These are phyloP conservation scores for Breynia disticha DNA, from an alignment of 441 rosid genomes.

Conservation along the genomic window DNA sequence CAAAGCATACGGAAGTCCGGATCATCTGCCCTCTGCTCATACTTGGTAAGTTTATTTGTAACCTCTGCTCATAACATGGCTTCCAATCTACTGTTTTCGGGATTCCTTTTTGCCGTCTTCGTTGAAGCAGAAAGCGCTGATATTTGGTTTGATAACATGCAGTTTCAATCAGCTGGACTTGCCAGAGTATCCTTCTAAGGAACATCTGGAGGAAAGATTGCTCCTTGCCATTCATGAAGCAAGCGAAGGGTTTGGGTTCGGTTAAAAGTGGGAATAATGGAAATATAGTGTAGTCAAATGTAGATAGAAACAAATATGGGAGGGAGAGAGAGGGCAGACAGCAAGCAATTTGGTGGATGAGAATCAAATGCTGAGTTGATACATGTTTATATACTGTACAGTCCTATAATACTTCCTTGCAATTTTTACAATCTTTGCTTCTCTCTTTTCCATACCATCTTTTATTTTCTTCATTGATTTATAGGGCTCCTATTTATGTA, in stretches of 20 bases:
- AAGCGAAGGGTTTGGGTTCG: conserved; percentile 89
- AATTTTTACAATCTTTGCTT: no score
- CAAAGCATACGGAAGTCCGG: conserved; percentile 93
- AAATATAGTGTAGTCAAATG: conserved; percentile 24
- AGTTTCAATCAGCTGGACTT: conserved; percentile 94
- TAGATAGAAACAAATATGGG: conserved; percentile 1
- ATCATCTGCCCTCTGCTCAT: conserved; percentile 92
- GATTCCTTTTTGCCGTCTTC: no score
- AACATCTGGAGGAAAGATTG: conserved; percentile 81
- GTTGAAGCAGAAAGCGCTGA: no score
- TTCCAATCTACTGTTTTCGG: no score
- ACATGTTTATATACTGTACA: conserved; percentile 41
- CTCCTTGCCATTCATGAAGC: conserved; percentile 96
- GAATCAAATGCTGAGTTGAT: conserved; percentile 1
- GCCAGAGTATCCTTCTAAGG: conserved; percentile 89
- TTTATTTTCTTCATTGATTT: no score
- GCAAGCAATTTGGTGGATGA: conserved; percentile 1
- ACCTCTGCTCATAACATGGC: no score
- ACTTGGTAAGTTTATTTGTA: conserved; percentile 47
- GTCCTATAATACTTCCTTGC: no score
- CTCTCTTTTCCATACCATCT: no score
- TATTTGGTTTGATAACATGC: no score
- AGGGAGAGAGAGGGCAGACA: no score
- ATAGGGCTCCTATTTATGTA: no score
- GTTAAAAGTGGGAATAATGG: conserved; percentile 24